Evolutionary conservation across 768 basidiomycete species (phyloP).

Genomic region (Pilatotrama ljubarskyi): DNA sequence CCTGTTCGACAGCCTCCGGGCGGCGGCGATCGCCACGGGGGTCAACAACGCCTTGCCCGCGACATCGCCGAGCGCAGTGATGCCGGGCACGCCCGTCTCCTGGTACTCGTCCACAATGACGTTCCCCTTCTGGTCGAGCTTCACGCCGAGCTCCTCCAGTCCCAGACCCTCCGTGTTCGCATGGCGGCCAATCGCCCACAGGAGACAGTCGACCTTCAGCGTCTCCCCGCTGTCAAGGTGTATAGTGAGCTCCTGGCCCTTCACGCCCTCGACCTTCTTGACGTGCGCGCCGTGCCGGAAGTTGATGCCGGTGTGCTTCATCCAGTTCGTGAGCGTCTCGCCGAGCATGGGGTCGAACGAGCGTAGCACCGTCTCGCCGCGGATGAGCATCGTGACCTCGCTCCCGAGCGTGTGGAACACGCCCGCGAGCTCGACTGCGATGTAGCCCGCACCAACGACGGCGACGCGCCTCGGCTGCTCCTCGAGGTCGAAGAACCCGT

Average conservation of each 20-base stretch:
- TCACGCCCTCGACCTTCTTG: conserved; percentile 70
- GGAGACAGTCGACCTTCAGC: conserved; percentile 80
- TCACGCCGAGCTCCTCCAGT: conserved; percentile 73
- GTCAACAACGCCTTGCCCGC: conserved; percentile 91
- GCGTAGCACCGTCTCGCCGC: conserved; percentile 85
- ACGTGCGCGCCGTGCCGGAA: conserved; percentile 81
- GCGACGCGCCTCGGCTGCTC: conserved; percentile 92
- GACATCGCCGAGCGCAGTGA: conserved; percentile 90
- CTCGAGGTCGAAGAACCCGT: conserved; percentile 93
- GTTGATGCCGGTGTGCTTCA: conserved; percentile 91
- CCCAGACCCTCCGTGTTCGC: conserved; percentile 79
- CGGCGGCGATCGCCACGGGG: conserved; percentile 97
- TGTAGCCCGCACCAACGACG: conserved; percentile 96
- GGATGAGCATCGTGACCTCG: conserved; percentile 91
- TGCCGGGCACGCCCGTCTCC: conserved; percentile 66
- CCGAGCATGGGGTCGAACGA: conserved; percentile 90
- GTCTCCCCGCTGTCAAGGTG: conserved; percentile 71
- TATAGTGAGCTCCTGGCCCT: conserved; percentile 74
- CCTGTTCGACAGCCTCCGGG: conserved; percentile 83
- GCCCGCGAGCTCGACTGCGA: conserved; percentile 95
- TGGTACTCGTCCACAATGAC: conserved; percentile 91
- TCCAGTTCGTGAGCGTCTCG: conserved; percentile 84
- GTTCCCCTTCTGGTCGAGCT: conserved; percentile 78
- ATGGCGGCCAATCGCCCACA: conserved; percentile 95
- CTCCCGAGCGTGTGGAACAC: conserved; percentile 88